Percentiles rank a stretch among this genome's conserved stretches.
Evolutionary conservation across 2,329 filamentous ascomycete species (phyloP).

Genomic region (Neofusicoccum laricinum): DNA sequence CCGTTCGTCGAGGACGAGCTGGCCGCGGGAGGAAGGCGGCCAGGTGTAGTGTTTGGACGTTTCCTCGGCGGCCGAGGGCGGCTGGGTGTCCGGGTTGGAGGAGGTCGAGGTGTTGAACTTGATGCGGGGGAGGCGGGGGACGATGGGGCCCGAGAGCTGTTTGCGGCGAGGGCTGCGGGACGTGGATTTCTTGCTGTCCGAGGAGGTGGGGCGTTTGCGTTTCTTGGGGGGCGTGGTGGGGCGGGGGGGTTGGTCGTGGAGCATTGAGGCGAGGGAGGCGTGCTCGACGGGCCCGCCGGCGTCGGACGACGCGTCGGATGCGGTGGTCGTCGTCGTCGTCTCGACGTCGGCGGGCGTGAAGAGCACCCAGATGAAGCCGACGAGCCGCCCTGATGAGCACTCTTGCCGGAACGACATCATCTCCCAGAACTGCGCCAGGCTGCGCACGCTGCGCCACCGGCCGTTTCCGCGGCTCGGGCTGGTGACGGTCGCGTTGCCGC

Average conservation of each 20-base stretch:
- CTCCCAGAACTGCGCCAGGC: slow-evolving; percentile 94
- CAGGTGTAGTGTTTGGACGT: slow-evolving; percentile 64
- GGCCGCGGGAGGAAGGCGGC: slow-evolving; percentile 61
- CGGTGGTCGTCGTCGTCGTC: slow-evolving; percentile 10
- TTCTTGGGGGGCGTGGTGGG: background rate
- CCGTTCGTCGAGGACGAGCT: slow-evolving; percentile 60
- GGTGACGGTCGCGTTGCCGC: slow-evolving; percentile 23
- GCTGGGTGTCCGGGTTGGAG: slow-evolving; percentile 23
- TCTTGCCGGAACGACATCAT: slow-evolving; percentile 97
- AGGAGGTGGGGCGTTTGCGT: background rate
- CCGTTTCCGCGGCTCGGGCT: slow-evolving; percentile 54
- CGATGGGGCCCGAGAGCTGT: slow-evolving; percentile 59
- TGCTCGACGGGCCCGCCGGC: slow-evolving; percentile 9
- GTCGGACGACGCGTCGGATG: slow-evolving; percentile 13
- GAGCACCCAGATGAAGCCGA: slow-evolving; percentile 93
- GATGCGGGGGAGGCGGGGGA: slow-evolving; percentile 61
- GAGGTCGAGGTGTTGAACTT: slow-evolving; percentile 51
- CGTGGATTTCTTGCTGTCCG: background rate
- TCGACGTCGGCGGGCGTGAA: slow-evolving; percentile 60
- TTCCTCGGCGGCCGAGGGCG: slow-evolving; percentile 45
- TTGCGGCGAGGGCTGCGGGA: background rate
- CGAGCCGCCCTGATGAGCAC: slow-evolving; percentile 86
- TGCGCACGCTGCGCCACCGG: slow-evolving; percentile 79
- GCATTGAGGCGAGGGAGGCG: slow-evolving; percentile 21
- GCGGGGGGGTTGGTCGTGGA: background rate